Base-by-base conservation (phyloP, 31 red algal genomes). In the Asparagopsis taxiformis region DNA sequence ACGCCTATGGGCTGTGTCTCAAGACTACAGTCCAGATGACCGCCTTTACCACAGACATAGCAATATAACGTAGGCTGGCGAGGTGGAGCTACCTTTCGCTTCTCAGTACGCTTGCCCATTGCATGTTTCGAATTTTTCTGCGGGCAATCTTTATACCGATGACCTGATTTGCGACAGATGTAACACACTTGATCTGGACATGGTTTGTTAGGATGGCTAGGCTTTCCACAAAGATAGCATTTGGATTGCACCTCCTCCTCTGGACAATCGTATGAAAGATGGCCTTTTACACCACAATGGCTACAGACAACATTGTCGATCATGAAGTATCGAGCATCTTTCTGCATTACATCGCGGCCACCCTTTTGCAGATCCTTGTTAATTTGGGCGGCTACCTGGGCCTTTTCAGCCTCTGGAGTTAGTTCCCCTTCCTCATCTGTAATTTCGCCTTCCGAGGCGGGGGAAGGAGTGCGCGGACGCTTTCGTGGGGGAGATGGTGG, bases 11-110 rank as follows among this genome's bases (percentile, higher is more conserved):
- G 7, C 35, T 19, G 25, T 9, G 21, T 32, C 36, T 58, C 55
- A 25, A 75, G 50, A 39, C 55, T 60, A 55, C 71, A 75, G 56
- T 75, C 71, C 34, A 75, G 55, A 29, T 75, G 71, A 9, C 71
- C 71, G 2, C 39, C 55, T 32, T 75, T 48, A 7, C 71, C 71
- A 55, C 71, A 75, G 39, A 75, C 71, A 55, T 60, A 75, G 56
- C 71, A 75, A n/a, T 19, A 23, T 55, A 60, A 28, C 19, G n/a
- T 16, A 28, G 60, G 37, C 10, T 58, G 51, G 5, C 71, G 71
- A 51, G 71, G 71, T 17, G 71, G 71, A 3, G 51, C 53, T 41
- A 51, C 53, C 9, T 22, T 1, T 2, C 71, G 71, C 1, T 49
- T 41, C 43, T 52, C 65, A 32, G 51, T 25, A 30, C 71, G 34